phyloP scores from a whole-genome alignment of 148 eudicot species.

The Vaccinium myrtillus region DNA sequence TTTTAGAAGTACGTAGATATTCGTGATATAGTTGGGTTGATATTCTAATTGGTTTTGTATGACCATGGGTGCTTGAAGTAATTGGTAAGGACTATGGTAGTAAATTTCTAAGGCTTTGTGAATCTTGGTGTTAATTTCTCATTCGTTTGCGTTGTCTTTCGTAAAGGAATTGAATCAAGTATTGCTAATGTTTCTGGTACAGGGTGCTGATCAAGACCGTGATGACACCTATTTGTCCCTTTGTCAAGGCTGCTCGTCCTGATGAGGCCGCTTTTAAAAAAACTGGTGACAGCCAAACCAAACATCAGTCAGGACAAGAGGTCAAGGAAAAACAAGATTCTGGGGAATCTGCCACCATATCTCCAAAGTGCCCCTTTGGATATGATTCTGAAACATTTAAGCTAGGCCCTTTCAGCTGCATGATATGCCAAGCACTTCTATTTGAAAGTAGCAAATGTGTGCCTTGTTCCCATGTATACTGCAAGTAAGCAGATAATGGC shows the following conservation, averaged over 20 bases:
- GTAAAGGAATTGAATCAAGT: background rate
- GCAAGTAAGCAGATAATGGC: slow-evolving; percentile 68
- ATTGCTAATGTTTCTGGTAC: slow-evolving; percentile 13
- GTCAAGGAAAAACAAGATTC: slow-evolving; percentile 50
- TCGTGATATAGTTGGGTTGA: background rate
- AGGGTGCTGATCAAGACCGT: slow-evolving; percentile 31
- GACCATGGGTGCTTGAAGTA: background rate
- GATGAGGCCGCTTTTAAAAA: slow-evolving; percentile 70
- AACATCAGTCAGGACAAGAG: slow-evolving; percentile 52
- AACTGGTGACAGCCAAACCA: slow-evolving; percentile 56
- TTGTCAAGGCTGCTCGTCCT: slow-evolving; percentile 83
- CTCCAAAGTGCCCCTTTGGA: slow-evolving; percentile 92
- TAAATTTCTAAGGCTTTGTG: background rate
- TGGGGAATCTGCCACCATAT: slow-evolving; percentile 36
- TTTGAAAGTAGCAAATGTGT: slow-evolving; percentile 83
- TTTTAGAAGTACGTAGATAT: background rate
- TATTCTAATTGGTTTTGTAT: background rate
- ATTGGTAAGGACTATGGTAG: background rate
- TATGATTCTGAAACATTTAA: slow-evolving; percentile 89
- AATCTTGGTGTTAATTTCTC: background rate
- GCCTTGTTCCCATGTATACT: slow-evolving; percentile 84
- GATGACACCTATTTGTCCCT: slow-evolving; percentile 97
- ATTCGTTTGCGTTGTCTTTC: background rate
- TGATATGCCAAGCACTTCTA: slow-evolving; percentile 90
- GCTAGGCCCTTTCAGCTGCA: slow-evolving; percentile 90